Conservation (phyloP, 352 stramenopile species). For the Pythium angustatum region DNA sequence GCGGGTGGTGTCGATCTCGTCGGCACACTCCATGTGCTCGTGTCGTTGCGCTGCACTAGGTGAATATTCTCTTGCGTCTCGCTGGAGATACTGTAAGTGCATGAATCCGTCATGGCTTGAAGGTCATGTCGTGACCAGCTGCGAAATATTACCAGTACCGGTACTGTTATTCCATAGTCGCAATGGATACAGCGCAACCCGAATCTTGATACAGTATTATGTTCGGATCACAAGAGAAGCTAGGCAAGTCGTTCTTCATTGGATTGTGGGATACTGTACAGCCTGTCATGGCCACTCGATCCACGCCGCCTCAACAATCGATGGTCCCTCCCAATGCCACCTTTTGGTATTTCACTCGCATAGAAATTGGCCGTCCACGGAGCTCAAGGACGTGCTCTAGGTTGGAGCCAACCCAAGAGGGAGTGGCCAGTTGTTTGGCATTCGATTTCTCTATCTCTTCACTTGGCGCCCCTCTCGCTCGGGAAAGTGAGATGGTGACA, state of each 20-base stretch:
- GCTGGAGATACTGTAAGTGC: too few species aligned
- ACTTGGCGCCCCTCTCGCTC: conserved; percentile 1
- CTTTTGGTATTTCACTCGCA: conserved; percentile 1
- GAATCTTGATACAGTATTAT: not conserved
- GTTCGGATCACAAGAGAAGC: too few species aligned
- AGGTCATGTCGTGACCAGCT: too few species aligned
- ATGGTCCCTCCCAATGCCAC: not conserved
- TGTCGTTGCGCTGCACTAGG: too few species aligned
- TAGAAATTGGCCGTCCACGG: not conserved
- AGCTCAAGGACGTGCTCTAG: too few species aligned
- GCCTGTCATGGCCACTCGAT: conserved; percentile 5
- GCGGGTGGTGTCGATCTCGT: too few species aligned
- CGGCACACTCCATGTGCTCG: too few species aligned
- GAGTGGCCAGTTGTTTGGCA: not conserved
- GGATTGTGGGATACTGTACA: too few species aligned
- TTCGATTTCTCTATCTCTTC: conserved; percentile 9
- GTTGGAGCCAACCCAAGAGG: not conserved
- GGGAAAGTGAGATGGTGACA: conserved; percentile 16
- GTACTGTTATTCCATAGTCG: not conserved
- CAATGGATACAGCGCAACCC: not conserved
- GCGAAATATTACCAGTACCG: not conserved
- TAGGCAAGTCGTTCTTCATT: too few species aligned
- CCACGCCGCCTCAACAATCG: conserved; percentile 3
- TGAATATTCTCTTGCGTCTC: too few species aligned
- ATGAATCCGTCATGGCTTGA: too few species aligned